Percentiles rank a stretch among this genome's conserved stretches.
Conservation (phyloP, 1,284 basidiomycete genomes). For the Erythrobasidium hasegawianum region DNA sequence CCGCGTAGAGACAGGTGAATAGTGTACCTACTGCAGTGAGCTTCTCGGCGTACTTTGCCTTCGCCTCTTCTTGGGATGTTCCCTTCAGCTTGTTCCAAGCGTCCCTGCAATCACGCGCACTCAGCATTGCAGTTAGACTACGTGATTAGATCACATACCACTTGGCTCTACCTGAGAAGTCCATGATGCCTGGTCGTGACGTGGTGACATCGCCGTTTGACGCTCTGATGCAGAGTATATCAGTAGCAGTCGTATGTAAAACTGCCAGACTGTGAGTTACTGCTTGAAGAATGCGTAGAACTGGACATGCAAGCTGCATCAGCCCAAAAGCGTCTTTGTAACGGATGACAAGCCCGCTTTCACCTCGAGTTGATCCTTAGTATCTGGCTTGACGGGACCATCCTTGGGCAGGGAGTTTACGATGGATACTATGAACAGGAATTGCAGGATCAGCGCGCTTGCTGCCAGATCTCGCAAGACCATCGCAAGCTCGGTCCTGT, state of each 20-base stretch:
- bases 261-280: background rate
- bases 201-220: slow-evolving; percentile 69
- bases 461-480: background rate
- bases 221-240: slow-evolving; percentile 52
- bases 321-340: background rate
- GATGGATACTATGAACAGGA: slow-evolving; percentile 29
- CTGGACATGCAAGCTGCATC: slow-evolving; percentile 52
- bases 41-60: slow-evolving; percentile 66
- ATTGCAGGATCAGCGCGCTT: background rate
- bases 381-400: slow-evolving; percentile 70
- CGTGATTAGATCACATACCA: slow-evolving; percentile 57
- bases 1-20: too few relatives aligned
- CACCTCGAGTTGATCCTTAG: slow-evolving; percentile 61
- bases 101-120: slow-evolving; percentile 56
- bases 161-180: slow-evolving; percentile 77
- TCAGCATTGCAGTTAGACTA: background rate
- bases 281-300: slow-evolving; percentile 93
- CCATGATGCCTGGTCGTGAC: slow-evolving; percentile 64
- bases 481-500: background rate
- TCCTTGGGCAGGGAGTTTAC: slow-evolving; percentile 63
- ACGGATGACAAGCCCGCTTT: slow-evolving; percentile 38
- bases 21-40: slow-evolving; percentile 66
- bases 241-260: background rate
- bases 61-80: slow-evolving; percentile 66
- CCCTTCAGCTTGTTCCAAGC: slow-evolving; percentile 77